These are phyloP conservation scores for Globisporangium acanthophoron DNA, from an alignment of 352 stramenopile genomes.

Conservation along the genomic window DNA sequence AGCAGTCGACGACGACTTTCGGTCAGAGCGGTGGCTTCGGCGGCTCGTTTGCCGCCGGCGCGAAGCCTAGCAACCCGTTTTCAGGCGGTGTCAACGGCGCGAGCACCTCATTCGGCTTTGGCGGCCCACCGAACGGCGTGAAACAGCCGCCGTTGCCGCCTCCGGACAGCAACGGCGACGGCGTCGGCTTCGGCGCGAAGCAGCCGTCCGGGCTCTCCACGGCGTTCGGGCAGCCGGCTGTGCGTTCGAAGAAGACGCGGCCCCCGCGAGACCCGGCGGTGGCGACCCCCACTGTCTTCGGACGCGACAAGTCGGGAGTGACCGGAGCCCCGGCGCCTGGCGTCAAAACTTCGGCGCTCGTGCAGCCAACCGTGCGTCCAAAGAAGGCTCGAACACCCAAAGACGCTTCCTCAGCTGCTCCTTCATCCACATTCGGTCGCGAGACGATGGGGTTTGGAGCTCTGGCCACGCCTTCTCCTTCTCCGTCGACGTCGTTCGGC, in stretches of 20 bases:
- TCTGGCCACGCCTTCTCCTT: conserved; percentile 7
- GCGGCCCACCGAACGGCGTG: background rate
- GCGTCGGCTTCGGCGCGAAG: conserved; percentile 19
- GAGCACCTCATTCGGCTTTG: background rate
- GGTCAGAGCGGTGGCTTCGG: conserved; percentile 21
- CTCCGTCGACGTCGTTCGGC: conserved; percentile 26
- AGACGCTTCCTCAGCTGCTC: background rate
- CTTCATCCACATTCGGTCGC: background rate
- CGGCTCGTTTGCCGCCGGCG: background rate
- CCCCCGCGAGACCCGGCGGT: conserved; percentile 1
- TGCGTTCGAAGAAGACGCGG: conserved; percentile 11
- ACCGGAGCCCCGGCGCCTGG: no score
- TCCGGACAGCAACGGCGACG: conserved; percentile 1
- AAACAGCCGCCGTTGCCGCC: conserved; percentile 3
- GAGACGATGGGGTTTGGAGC: conserved; percentile 2
- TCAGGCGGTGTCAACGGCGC: background rate
- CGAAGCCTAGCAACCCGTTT: conserved; percentile 11
- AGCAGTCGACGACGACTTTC: conserved; percentile 22
- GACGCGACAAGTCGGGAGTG: background rate
- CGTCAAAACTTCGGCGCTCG: background rate
- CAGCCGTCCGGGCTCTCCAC: conserved; percentile 2
- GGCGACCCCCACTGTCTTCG: conserved; percentile 6
- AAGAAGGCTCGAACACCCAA: background rate
- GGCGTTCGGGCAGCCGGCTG: conserved; percentile 13
- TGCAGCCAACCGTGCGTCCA: background rate